A percentile compares a stretch with the other conserved stretches of the same genome.
These are phyloP conservation scores for Saccharomycopsis hybrid DNA, from an alignment of 1,139 yeast genomes.

Conservation along the genomic window DNA sequence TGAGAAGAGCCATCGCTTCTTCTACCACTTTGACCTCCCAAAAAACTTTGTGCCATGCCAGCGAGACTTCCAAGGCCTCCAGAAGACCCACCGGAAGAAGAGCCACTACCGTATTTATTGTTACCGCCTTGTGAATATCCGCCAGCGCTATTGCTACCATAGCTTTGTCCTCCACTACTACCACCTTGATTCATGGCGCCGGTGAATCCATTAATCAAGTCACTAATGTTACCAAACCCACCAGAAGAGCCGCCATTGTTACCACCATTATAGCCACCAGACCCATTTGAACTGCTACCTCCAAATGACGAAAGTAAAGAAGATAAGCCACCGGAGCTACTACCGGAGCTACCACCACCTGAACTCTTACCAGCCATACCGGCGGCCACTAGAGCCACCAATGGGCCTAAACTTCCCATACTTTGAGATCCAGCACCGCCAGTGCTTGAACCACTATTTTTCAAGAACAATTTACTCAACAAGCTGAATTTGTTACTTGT, in stretches of 20 bases:
- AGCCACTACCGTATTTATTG: conserved; percentile 5
- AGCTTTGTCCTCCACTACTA: background rate
- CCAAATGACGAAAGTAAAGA: conserved; percentile 12
- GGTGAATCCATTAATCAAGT: conserved; percentile 15
- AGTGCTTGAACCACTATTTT: conserved; percentile 1
- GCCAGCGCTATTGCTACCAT: background rate
- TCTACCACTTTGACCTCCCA: background rate
- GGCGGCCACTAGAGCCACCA: conserved; percentile 17
- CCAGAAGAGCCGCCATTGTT: conserved; percentile 1
- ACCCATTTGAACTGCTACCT: conserved; percentile 7
- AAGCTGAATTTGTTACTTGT: conserved; percentile 12
- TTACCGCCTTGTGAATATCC: background rate
- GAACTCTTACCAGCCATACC: background rate
- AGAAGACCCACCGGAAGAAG: conserved; percentile 1
- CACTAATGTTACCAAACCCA: conserved; percentile 10
- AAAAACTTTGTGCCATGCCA: background rate
- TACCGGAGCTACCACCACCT: conserved; percentile 1
- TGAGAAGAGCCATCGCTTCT: no score
- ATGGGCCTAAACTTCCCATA: conserved; percentile 17
- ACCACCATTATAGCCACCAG: background rate
- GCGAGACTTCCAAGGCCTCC: background rate
- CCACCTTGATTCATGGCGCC: conserved; percentile 3
- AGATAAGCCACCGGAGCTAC: background rate
- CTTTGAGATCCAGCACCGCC: conserved; percentile 16
- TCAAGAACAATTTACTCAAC: conserved; percentile 14